Evolutionary conservation across 1,284 basidiomycete genomes (phyloP), one percentile per base, ranked within the genome.

Genomic region (Athelia sp.): DNA sequence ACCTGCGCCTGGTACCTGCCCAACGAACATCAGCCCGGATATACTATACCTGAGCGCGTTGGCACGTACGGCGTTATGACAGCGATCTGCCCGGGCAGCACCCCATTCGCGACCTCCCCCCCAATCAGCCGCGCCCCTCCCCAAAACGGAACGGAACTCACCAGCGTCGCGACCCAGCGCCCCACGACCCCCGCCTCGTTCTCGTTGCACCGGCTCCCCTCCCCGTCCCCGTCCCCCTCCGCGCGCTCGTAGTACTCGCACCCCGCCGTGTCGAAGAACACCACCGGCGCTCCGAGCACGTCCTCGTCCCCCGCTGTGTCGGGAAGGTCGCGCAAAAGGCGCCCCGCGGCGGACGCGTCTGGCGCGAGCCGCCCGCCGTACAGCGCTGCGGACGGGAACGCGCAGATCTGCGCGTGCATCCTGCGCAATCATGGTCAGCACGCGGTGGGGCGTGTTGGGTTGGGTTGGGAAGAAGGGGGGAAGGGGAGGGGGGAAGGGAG

Each of bases 221-320:
- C 90, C n/a, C n/a, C n/a, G 55, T 92, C 90, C 2, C 72, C 72
- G 52, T 81, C 78, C 2, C 76, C 81, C 47, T 84, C 80, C 1
- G 78, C 50, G 13, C 89, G 73, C 63, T 98, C 94, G 59, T 83
- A 95, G 63, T 93, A 96, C 60, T 94, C 92, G 56, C 88, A 92
- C 0, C 93, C 94, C 1, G 91, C 83, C 0, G 94, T 99, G 63
- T 99, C 96, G 59, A 93, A 93, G 64, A 98, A 97, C 0, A 96
- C 82, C 0, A 98, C 81, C 0, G 92, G 90, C 0, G 80, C 87
- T 0, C 75, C 76, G 3, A 97, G 69, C 1, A 81, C 68, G 46
- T 93, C n/a, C n/a, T 82, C 85, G 18, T 89, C 87, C 46, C 73
- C 74, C 9, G 69, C 67, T 6, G 66, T 60, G 50, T 74, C 80